Evolutionary conservation across 768 basidiomycete genomes (phyloP).

Genomic region (Trametes gibbosa): DNA sequence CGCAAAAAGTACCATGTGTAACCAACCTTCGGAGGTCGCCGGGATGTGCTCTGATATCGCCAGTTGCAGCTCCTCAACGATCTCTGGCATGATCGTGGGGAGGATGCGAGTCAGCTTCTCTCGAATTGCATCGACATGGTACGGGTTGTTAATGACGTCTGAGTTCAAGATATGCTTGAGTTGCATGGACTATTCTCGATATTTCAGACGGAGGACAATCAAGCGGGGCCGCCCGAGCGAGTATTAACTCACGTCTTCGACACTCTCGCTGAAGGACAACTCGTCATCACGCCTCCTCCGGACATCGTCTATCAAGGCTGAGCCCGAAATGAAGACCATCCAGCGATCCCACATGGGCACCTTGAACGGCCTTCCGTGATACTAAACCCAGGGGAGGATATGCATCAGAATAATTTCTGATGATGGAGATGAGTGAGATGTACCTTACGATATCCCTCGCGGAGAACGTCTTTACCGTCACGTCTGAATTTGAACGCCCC

Average conservation of each 20-base stretch:
- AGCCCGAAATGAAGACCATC: conserved; percentile 43
- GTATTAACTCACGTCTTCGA: conserved; percentile 40
- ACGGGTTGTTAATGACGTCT: conserved; percentile 13
- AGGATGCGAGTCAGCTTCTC: conserved; percentile 29
- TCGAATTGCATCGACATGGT: conserved; percentile 26
- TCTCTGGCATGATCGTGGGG: conserved; percentile 19
- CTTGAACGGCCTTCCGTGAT: conserved; percentile 38
- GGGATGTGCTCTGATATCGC: conserved; percentile 32
- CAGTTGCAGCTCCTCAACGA: conserved; percentile 26
- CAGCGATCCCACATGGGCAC: conserved; percentile 44
- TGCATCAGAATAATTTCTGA: background rate
- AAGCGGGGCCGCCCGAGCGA: too few species aligned
- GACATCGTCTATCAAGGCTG: conserved; percentile 47
- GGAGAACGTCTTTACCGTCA: conserved; percentile 33
- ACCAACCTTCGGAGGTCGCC: background rate
- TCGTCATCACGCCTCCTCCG: conserved; percentile 46
- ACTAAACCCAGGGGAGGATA: background rate
- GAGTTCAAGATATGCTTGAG: conserved; percentile 34
- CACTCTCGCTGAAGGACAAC: conserved; percentile 40
- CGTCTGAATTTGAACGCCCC: conserved; percentile 31
- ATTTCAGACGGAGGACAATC: conserved; percentile 3
- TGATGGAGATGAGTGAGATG: background rate
- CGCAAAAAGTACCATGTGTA: background rate
- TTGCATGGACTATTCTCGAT: conserved; percentile 26
- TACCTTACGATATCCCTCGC: conserved; percentile 37